phyloP scores from a whole-genome alignment of 768 basidiomycete genomes.

The Paxillus involutus region DNA sequence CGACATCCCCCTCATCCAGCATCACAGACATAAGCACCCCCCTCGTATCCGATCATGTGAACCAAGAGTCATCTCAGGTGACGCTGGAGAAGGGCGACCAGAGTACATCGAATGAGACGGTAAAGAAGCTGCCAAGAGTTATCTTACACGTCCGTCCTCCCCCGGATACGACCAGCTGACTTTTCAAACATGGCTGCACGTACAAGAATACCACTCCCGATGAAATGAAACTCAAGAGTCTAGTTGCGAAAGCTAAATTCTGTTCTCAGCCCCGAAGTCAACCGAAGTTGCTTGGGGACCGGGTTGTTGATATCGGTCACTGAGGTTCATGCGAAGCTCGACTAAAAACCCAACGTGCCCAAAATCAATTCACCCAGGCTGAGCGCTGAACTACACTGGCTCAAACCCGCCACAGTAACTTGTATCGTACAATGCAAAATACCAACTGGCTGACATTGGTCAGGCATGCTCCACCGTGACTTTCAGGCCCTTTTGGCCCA shows the following conservation, averaged over 20 bases:
- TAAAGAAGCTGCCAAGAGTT: slow-evolving; percentile 54
- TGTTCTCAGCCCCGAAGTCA: too few relatives aligned
- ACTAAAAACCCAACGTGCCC: not conserved
- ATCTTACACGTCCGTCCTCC: slow-evolving; percentile 52
- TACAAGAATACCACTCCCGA: not conserved
- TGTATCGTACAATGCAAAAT: too few relatives aligned
- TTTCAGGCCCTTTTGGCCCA: not conserved
- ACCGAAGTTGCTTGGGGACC: too few relatives aligned
- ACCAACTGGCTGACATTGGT: too few relatives aligned
- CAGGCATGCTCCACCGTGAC: too few relatives aligned
- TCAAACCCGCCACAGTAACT: not conserved
- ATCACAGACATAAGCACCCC: not conserved
- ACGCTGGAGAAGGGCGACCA: not conserved
- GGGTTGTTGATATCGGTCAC: too few relatives aligned
- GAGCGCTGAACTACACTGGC: not conserved
- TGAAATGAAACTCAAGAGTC: not conserved
- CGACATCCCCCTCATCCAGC: not conserved
- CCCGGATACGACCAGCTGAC: slow-evolving; percentile 17
- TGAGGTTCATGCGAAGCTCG: not conserved
- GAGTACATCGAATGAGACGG: slow-evolving; percentile 3
- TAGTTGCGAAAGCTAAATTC: too few relatives aligned
- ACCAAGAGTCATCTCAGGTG: not conserved
- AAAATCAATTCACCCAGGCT: too few relatives aligned
- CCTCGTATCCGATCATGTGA: not conserved
- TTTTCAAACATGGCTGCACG: not conserved